phyloP scores from a whole-genome alignment of 2,329 filamentous ascomycete species.

The Orbilia quercus region DNA sequence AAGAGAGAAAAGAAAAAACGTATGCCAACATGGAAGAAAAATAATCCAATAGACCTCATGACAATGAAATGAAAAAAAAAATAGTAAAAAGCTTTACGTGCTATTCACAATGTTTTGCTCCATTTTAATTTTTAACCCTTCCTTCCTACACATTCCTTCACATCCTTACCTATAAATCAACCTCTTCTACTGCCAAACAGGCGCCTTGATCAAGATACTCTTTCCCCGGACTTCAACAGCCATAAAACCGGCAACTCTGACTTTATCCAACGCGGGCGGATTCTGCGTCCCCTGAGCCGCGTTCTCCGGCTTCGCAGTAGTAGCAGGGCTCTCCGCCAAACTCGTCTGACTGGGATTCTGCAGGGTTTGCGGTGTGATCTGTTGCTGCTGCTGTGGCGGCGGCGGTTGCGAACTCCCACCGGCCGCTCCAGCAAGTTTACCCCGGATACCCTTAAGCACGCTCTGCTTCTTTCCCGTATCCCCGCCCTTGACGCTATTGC shows the following conservation, averaged over 20 bases:
- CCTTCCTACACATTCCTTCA: not conserved
- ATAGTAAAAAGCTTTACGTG: slow-evolving; percentile 20
- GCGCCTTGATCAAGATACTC: slow-evolving; percentile 79
- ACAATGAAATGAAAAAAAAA: slow-evolving; percentile 12
- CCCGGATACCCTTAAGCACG: slow-evolving; percentile 58
- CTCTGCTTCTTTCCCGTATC: slow-evolving; percentile 62
- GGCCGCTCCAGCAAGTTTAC: slow-evolving; percentile 59
- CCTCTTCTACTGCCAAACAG: slow-evolving; percentile 70
- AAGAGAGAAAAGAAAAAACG: not conserved
- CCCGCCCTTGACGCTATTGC: slow-evolving; percentile 62
- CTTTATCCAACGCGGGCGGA: slow-evolving; percentile 64
- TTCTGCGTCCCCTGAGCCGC: slow-evolving; percentile 8
- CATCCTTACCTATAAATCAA: not conserved
- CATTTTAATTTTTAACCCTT: not conserved
- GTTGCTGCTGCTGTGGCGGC: slow-evolving; percentile 62
- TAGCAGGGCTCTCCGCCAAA: slow-evolving; percentile 24
- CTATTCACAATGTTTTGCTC: slow-evolving; percentile 27
- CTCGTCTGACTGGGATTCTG: slow-evolving; percentile 61
- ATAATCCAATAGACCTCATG: not conserved
- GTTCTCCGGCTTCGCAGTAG: slow-evolving; percentile 65
- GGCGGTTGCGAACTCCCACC: slow-evolving; percentile 19
- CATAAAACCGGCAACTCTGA: slow-evolving; percentile 80
- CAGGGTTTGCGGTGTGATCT: slow-evolving; percentile 64
- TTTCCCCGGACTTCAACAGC: slow-evolving; percentile 79
- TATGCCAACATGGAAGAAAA: slow-evolving; percentile 34